phyloP scores from a whole-genome alignment of 441 rosid species.

The Croton setiger region DNA sequence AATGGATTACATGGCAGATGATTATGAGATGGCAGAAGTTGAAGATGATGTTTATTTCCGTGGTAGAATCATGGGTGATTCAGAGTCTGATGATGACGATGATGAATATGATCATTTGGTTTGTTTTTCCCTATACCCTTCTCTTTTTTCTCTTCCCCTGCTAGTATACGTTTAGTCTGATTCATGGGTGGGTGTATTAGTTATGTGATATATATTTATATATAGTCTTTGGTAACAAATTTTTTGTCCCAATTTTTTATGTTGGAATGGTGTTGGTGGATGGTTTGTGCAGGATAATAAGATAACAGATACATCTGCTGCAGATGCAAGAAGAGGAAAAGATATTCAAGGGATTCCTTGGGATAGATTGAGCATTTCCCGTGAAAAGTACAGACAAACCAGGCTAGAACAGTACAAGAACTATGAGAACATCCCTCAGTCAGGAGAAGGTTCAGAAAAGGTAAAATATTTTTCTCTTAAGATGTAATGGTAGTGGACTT shows the following conservation, averaged over 20 bases:
- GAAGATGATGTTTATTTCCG: slow-evolving; percentile 43
- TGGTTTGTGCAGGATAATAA: slow-evolving; percentile 44
- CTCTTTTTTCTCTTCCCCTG: neutral
- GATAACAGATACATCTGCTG: slow-evolving; percentile 65
- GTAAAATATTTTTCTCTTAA: slow-evolving; percentile 26
- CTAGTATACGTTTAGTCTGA: neutral
- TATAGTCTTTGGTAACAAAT: slow-evolving; percentile 6
- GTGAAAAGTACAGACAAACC: slow-evolving; percentile 78
- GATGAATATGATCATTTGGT: slow-evolving; percentile 48
- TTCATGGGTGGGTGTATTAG: neutral
- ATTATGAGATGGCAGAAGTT: slow-evolving; percentile 49
- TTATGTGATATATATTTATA: neutral
- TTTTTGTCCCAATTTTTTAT: neutral
- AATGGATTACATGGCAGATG: slow-evolving; percentile 41
- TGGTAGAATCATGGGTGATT: slow-evolving; percentile 46
- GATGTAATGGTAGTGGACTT: neutral
- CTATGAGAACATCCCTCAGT: slow-evolving; percentile 73
- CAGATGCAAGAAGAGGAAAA: slow-evolving; percentile 78
- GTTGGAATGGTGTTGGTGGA: slow-evolving; percentile 6
- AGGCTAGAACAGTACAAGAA: slow-evolving; percentile 86
- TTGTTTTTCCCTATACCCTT: slow-evolving; percentile 13
- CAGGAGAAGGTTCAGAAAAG: slow-evolving; percentile 68
- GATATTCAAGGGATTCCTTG: slow-evolving; percentile 97
- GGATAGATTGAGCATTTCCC: slow-evolving; percentile 81
- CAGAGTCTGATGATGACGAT: slow-evolving; percentile 44